Evolutionary conservation across 345 rosid genomes (phyloP), one percentile per base, ranked within the genome.

Genomic region (Punica granatum): DNA sequence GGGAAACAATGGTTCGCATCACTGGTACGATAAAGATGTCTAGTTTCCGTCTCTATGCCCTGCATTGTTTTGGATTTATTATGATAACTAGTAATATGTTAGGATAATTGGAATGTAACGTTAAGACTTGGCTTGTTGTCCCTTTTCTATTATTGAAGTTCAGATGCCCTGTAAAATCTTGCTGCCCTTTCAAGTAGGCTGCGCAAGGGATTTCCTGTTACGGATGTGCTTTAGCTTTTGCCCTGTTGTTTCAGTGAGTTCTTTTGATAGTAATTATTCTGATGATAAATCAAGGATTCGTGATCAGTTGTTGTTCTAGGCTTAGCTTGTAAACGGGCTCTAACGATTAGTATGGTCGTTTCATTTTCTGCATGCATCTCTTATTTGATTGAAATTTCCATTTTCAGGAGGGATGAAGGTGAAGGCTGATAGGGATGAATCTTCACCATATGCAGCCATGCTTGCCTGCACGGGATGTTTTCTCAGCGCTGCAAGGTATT

Each of bases 401-500:
- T 25, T 1, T 41, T 7, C 75, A 92, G 96, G 98, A 59, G 96
- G 98, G 23, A 89, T 92, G 97, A 92, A 91, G 82, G 97, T 91
- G 73, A 91, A 91, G 75, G 97, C 97, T 37, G 96, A 90, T 60
- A 82, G 96, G 78, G 96, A 90, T 71, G 96, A 90, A 72, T 90
- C 96, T 30, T 90, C 96, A n/a, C 96, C 96, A 6, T 90, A 90
- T 59, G 96, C 96, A 18, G 96, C 96, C 59, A 87, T 90, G 92
- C 96, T 90, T 87, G 96, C 96, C n/a, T 30, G 89, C 96, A 3
- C 96, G 87, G 67, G 96, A 90, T 81, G 96, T 90, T 73, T n/a
- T 31, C 93, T 62, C 83, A 81, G 76, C 77, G 92, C 73, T 90
- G 92, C 91, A 90, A 90, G 96, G 93, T 90, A 7, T 31, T 21